phyloP scores from a whole-genome alignment of 2,329 filamentous ascomycete genomes.

The Bisporella sp. region DNA sequence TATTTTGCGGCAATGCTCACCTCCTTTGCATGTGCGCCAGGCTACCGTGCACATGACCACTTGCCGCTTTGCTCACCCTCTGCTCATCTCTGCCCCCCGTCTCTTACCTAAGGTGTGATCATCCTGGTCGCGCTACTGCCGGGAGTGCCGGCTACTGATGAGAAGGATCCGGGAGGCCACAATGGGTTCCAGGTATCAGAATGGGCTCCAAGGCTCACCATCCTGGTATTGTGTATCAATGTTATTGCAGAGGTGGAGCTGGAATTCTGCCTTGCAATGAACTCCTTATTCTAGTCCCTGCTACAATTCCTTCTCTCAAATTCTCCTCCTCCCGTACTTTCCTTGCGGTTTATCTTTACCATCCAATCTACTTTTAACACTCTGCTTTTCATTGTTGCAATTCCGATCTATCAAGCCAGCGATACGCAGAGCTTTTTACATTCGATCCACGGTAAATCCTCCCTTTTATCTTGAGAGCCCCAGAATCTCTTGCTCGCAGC shows the following conservation, averaged over 20 bases:
- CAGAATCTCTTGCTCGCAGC: conserved; percentile 4
- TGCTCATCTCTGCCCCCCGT: too few species aligned
- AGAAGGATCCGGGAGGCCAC: background rate
- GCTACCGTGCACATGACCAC: too few species aligned
- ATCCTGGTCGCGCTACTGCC: too few species aligned
- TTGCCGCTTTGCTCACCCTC: too few species aligned
- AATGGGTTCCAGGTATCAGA: background rate
- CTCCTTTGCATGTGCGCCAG: too few species aligned
- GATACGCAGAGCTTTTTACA: conserved; percentile 8
- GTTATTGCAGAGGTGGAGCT: conserved; percentile 8
- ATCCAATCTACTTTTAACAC: conserved; percentile 6
- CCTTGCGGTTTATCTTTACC: conserved; percentile 5
- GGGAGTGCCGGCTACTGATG: too few species aligned
- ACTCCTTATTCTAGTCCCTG: conserved; percentile 10
- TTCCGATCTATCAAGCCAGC: conserved; percentile 6
- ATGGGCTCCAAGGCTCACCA: conserved; percentile 9
- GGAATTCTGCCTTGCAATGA: conserved; percentile 10
- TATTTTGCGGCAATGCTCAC: too few species aligned
- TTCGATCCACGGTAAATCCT: conserved; percentile 7
- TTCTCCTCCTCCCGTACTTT: conserved; percentile 8
- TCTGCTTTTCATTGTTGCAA: conserved; percentile 9
- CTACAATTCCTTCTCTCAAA: conserved; percentile 8
- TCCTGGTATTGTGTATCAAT: conserved; percentile 10
- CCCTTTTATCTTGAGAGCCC: conserved; percentile 1
- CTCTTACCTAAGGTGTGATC: too few species aligned